These are phyloP conservation scores for Hanseniaspora singularis DNA, from an alignment of 805 yeast species.

Conservation along the genomic window DNA sequence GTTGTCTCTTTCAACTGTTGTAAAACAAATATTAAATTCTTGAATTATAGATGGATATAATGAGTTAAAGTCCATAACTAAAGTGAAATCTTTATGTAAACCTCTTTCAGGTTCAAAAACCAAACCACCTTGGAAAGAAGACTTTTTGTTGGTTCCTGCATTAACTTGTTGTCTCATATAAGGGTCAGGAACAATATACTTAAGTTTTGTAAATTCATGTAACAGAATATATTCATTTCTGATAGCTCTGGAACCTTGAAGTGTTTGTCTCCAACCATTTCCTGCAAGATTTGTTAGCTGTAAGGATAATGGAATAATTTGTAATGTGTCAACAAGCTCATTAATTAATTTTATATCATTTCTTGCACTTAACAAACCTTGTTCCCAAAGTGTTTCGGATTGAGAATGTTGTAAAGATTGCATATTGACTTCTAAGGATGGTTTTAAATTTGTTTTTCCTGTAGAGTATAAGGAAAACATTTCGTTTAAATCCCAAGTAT, in stretches of 20 bases:
- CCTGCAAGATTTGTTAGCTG: slow-evolving; percentile 91
- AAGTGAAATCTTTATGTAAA: slow-evolving; percentile 69
- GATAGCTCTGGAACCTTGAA: slow-evolving; percentile 91
- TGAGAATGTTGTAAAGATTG: slow-evolving; percentile 52
- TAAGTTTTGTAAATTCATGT: slow-evolving; percentile 76
- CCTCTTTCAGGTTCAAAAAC: slow-evolving; percentile 97
- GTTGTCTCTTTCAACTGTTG: slow-evolving; percentile 68
- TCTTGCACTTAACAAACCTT: slow-evolving; percentile 60
- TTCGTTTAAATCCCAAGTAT: slow-evolving; percentile 85
- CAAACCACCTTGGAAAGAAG: slow-evolving; percentile 81
- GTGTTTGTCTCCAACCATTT: slow-evolving; percentile 91
- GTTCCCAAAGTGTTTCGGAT: slow-evolving; percentile 53
- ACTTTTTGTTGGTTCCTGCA: slow-evolving; percentile 38
- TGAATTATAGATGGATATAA: slow-evolving; percentile 94
- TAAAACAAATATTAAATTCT: slow-evolving; percentile 92
- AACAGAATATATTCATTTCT: slow-evolving; percentile 85
- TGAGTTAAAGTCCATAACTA: slow-evolving; percentile 97
- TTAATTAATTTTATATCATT: slow-evolving; percentile 58
- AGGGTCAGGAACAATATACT: slow-evolving; percentile 81
- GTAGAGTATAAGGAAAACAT: slow-evolving; percentile 77
- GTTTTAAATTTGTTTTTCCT: slow-evolving; percentile 44
- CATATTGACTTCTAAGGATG: slow-evolving; percentile 53
- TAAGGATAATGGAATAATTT: slow-evolving; percentile 76
- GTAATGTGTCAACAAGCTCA: slow-evolving; percentile 68
- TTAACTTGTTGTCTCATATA: slow-evolving; percentile 33